phyloP scores from a whole-genome alignment of 441 rosid species.

The Mallotus repandus region DNA sequence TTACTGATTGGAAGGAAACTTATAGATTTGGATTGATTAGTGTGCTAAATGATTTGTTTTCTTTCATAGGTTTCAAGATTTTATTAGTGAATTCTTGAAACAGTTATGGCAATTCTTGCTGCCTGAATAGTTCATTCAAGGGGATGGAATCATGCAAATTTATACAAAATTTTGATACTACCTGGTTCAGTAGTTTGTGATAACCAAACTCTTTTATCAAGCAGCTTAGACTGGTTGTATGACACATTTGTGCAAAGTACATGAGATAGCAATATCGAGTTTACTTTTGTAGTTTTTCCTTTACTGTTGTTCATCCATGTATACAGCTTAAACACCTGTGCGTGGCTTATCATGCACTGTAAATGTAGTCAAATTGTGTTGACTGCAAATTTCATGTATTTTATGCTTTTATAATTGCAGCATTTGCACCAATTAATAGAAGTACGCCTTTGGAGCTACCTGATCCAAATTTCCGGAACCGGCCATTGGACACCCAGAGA shows the following conservation, averaged over 20 bases:
- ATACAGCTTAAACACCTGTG: neutral
- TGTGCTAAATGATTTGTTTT: neutral
- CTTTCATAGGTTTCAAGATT: neutral
- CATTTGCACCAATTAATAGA: constrained; percentile 89
- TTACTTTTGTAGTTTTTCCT: neutral
- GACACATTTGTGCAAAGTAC: neutral
- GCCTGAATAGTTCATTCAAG: neutral
- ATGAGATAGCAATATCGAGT: neutral
- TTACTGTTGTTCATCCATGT: neutral
- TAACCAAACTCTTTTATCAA: neutral
- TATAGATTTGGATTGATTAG: neutral
- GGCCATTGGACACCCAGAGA: constrained; percentile 60
- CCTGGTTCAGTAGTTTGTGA: neutral
- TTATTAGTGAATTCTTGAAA: neutral
- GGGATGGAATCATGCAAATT: neutral
- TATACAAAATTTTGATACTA: neutral
- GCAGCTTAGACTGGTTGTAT: neutral
- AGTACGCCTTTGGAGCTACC: constrained; percentile 31
- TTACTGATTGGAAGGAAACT: neutral
- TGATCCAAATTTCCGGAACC: constrained; percentile 37
- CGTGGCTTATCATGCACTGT: neutral
- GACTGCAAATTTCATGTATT: constrained; percentile 9
- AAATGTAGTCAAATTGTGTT: neutral
- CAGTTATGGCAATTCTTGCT: neutral
- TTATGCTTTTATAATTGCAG: constrained; percentile 41